phyloP scores from a whole-genome alignment of 2,329 filamentous ascomycete genomes.

The Aureobasidium zeae region DNA sequence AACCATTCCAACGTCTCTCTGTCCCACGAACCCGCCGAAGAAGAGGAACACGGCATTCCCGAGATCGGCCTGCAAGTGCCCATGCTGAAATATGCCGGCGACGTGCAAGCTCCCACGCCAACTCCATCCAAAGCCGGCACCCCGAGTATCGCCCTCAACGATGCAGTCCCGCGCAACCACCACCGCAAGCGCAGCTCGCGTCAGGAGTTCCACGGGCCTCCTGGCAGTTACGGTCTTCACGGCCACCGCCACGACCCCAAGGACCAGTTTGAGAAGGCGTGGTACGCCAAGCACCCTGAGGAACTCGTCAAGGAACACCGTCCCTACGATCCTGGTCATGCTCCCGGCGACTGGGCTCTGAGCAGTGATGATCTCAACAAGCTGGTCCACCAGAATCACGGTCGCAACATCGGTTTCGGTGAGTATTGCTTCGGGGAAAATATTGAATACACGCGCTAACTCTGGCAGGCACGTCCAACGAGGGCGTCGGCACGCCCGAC shows the following conservation, averaged over 20 bases:
- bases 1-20: slow-evolving; percentile 39
- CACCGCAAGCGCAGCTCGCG: slow-evolving; percentile 61
- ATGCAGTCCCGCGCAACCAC: slow-evolving; percentile 48
- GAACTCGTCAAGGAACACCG: slow-evolving; percentile 65
- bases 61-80: slow-evolving; percentile 89
- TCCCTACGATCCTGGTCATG: slow-evolving; percentile 51
- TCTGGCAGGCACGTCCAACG: slow-evolving; percentile 51
- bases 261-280: slow-evolving; percentile 81
- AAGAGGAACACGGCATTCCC: slow-evolving; percentile 73
- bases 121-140: slow-evolving; percentile 43
- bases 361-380: slow-evolving; percentile 85
- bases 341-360: slow-evolving; percentile 68
- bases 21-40: slow-evolving; percentile 50
- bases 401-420: slow-evolving; percentile 45
- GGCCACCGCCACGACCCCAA: slow-evolving; percentile 67
- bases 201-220: slow-evolving; percentile 58
- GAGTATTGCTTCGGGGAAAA: slow-evolving; percentile 1
- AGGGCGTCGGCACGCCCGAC: slow-evolving; percentile 65
- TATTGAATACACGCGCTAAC: slow-evolving; percentile 7
- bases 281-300: slow-evolving; percentile 88
- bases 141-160: slow-evolving; percentile 44
- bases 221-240: slow-evolving; percentile 87
- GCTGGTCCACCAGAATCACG: slow-evolving; percentile 65
- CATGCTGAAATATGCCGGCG: slow-evolving; percentile 85
- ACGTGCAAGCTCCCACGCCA: slow-evolving; percentile 91